Conservation (phyloP, 2,329 filamentous ascomycete genomes). For the Trichothecium roseum region DNA sequence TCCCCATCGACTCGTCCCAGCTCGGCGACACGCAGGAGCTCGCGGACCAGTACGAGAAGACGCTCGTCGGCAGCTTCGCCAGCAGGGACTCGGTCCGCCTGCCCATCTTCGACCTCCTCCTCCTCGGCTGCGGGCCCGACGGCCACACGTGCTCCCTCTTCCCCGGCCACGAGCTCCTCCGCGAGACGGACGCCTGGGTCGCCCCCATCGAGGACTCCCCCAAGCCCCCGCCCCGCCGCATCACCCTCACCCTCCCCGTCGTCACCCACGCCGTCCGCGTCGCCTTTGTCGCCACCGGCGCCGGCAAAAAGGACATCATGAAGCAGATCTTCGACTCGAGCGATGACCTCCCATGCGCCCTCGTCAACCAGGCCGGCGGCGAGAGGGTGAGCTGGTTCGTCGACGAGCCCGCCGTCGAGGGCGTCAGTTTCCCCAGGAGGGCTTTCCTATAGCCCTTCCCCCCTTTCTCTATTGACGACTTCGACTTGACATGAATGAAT, state of each 20-base stretch:
- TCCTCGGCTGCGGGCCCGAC: constrained; percentile 90
- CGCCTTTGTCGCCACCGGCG: constrained; percentile 85
- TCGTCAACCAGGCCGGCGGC: constrained; percentile 76
- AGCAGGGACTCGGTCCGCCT: constrained; percentile 88
- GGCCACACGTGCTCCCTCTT: constrained; percentile 97
- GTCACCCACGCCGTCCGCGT: constrained; percentile 78
- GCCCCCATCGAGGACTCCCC: constrained; percentile 86
- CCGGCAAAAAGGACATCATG: constrained; percentile 81
- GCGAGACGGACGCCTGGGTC: constrained; percentile 86
- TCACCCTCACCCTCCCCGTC: constrained; percentile 87
- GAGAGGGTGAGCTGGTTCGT: constrained; percentile 95
- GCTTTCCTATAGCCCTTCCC: constrained; percentile 31
- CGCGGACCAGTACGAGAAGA: constrained; percentile 87
- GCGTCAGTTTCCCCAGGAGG: constrained; percentile 70
- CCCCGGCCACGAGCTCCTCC: constrained; percentile 76
- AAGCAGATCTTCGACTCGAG: constrained; percentile 83
- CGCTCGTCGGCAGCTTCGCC: constrained; percentile 76
- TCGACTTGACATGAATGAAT: neutral
- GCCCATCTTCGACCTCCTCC: constrained; percentile 87
- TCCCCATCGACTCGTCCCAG: constrained; percentile 57
- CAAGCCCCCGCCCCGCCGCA: constrained; percentile 83
- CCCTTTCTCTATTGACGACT: no score
- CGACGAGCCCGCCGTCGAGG: constrained; percentile 75
- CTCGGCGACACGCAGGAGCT: constrained; percentile 80
- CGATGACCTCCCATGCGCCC: constrained; percentile 68